These are phyloP conservation scores for Agrocybe praecox DNA, from an alignment of 768 basidiomycete species.

Conservation along the genomic window DNA sequence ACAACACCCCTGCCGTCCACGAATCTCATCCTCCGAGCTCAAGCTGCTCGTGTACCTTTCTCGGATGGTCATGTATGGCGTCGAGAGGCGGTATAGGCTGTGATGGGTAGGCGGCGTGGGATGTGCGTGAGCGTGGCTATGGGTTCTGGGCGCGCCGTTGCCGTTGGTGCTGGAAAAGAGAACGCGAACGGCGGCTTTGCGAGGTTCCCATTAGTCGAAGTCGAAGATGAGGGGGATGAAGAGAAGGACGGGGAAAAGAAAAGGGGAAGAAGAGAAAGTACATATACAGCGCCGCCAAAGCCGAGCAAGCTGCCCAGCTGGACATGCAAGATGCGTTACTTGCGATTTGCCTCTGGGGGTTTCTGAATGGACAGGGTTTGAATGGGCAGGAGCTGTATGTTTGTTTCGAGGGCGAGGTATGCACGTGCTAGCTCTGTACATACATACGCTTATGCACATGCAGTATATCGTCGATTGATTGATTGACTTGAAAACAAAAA, in stretches of 20 bases:
- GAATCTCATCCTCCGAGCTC: slow-evolving; percentile 19
- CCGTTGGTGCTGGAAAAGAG: not conserved
- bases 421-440: too few species aligned
- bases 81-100: slow-evolving; percentile 18
- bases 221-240: too few species aligned
- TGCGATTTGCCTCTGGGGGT: slow-evolving; percentile 17
- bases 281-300: not conserved
- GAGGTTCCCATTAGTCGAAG: too few species aligned
- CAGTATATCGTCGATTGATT: too few species aligned
- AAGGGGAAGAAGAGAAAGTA: too few species aligned
- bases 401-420: not conserved
- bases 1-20: not conserved
- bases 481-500: too few species aligned
- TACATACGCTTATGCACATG: too few species aligned
- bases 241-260: too few species aligned
- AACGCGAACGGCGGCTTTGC: too few species aligned
- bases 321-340: slow-evolving; percentile 26
- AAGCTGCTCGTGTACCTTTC: slow-evolving; percentile 20
- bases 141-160: slow-evolving; percentile 10
- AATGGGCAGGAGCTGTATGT: slow-evolving; percentile 16
- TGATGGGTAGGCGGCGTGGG: not conserved
- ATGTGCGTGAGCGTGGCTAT: not conserved
- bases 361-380: slow-evolving; percentile 20
- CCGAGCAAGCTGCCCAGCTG: slow-evolving; percentile 9
- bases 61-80: slow-evolving; percentile 20